Evolutionary conservation across 176 grass and related monocot genomes (phyloP), one percentile per base, ranked within the genome.

Genomic region (Zea luxurians): DNA sequence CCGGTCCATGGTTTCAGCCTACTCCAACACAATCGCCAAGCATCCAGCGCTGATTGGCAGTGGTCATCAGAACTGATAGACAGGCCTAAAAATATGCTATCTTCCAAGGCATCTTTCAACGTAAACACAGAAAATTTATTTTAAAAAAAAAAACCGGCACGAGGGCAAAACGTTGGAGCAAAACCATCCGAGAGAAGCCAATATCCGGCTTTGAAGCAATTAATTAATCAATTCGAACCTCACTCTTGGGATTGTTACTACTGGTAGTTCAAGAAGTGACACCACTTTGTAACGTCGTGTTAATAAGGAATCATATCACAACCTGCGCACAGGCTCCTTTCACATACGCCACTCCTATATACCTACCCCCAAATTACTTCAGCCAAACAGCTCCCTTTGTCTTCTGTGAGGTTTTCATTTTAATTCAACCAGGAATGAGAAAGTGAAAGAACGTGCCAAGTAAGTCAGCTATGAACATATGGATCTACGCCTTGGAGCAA

Each of bases 381-480:
- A 42, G 49, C 74, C 74, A 82, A 64, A 78, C 60, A 73, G 62
- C 61, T 77, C 57, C 79, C 54, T 70, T 70, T 48, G 18, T 66
- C 57, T 73, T 77, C 53, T n/a, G 61, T 59, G 59, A 82, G 63
- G 74, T 66, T 60, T 82, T 48, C 7, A 34, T 77, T 81, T 85
- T 72, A 77, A 48, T 38, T 67, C 65, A 60, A 68, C 47, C 63
- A 68, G 37, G 20, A 77, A 48, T 7, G 11, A 16, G 68, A 76
- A 89, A 48, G 47, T 6, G 36, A 65, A 61, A 75, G 48, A 80
- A 77, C 12, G 2, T 66, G 48, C 71, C 81, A 82, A 81, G 66
- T 20, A n/a, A 82, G 82, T 85, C 78, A 85, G 73, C 87, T 82
- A 89, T 81, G 78, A 44, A 89, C 82, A 85, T 84, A 77, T 45